Evolutionary conservation across 768 basidiomycete genomes (phyloP), one percentile per base, ranked within the genome.

Genomic region (Bullera alba): DNA sequence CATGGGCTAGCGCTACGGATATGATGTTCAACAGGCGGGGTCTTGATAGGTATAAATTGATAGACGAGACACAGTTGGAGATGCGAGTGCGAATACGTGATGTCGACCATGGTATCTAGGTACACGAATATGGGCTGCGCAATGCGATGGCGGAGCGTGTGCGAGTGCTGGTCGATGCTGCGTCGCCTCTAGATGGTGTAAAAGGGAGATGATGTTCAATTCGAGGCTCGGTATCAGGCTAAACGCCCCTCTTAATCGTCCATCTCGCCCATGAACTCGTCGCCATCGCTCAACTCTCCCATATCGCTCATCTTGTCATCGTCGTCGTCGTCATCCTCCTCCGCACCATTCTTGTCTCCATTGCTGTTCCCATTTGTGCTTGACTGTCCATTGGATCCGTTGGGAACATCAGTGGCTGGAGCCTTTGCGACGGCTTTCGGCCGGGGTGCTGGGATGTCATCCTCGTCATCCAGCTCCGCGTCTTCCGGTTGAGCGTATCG

Each of bases 401-500:
- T 39, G 19, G 8, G 8, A 21, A 21, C n/a, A 34, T n/a, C n/a
- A 8, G 32, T 8, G 37, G 22, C 8, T 7, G 10, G 19, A 14
- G 37, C 37, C 37, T 39, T 39, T 21, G 12, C 37, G 10, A 21
- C 12, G 7, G 37, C 37, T 21, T 39, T 39, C 19, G 37, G 37
- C 37, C 37, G 37, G 8, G 37, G 37, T 21, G 37, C 37, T 10
- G 37, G 19, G 16, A 34, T 51, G 28, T 46, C 58, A 19, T 63
- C 81, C 5, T 82, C 80, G 0, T 81, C 81, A 16, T 81, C 72
- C 19, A 61, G 79, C 27, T 60, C 54, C 5, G 85, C 83, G 23
- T 83, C 86, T 67, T 88, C 90, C 75, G 87, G 85, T 30, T 85
- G 92, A 14, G 95, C 95, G 65, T 82, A 99, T 46, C 87, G 79